A percentile compares a stretch with the other conserved stretches of the same genome.
Evolutionary conservation across 2,329 filamentous ascomycete genomes (phyloP).

Genomic region (Talaromyces sp.): DNA sequence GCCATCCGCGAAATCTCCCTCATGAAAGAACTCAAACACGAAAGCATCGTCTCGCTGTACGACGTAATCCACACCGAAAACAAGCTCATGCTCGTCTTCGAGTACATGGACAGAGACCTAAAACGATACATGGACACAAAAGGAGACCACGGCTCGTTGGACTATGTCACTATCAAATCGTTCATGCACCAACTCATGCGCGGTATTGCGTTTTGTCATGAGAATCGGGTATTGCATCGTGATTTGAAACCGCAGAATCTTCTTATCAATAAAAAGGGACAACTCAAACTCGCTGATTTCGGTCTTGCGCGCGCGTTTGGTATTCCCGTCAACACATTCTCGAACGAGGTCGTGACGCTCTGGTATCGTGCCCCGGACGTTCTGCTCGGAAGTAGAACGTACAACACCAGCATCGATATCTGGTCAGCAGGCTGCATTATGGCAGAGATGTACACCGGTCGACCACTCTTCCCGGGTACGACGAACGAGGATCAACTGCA

Average conservation of each 20-base stretch:
- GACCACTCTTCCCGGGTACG: slow-evolving; percentile 92
- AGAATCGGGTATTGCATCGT: slow-evolving; percentile 92
- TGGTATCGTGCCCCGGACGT: slow-evolving; percentile 98
- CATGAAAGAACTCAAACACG: slow-evolving; percentile 99
- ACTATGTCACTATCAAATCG: slow-evolving; percentile 89
- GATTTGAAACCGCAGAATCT: slow-evolving; percentile 96
- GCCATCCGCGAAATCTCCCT: slow-evolving; percentile 97
- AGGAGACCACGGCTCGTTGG: slow-evolving; percentile 83
- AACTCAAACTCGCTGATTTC: slow-evolving; percentile 92
- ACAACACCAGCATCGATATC: slow-evolving; percentile 99
- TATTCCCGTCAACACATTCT: slow-evolving; percentile 97
- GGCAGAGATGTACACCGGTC: slow-evolving; percentile 98
- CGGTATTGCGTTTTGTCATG: slow-evolving; percentile 96
- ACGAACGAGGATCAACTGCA: slow-evolving; percentile 97
- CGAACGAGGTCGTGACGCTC: slow-evolving; percentile 93
- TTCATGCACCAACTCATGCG: slow-evolving; percentile 98
- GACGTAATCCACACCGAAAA: slow-evolving; percentile 99
- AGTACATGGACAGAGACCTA: slow-evolving; percentile 97
- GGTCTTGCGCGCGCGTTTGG: slow-evolving; percentile 91
- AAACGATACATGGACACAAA: slow-evolving; percentile 98
- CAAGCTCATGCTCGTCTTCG: slow-evolving; percentile 98
- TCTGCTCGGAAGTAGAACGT: slow-evolving; percentile 86
- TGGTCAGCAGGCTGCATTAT: slow-evolving; percentile 99
- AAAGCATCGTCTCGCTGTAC: slow-evolving; percentile 95
- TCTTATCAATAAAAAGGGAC: slow-evolving; percentile 86